Evolutionary conservation across 106 monocot species (phyloP).

Genomic region (Dendrobium chrysotoxum): DNA sequence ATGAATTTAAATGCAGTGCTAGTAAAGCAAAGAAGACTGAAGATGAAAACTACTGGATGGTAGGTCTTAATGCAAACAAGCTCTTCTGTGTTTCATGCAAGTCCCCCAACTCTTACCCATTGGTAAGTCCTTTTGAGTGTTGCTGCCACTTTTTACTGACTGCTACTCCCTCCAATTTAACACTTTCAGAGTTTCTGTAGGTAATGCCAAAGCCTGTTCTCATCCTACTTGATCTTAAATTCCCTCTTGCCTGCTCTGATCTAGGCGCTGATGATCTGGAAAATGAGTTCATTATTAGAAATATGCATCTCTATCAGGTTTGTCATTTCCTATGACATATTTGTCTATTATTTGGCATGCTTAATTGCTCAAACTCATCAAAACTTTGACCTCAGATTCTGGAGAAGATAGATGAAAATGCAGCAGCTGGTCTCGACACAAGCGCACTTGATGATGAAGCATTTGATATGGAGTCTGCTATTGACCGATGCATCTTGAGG

Average conservation of each 20-base stretch:
- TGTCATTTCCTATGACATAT: neutral
- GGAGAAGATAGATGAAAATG: constrained; percentile 57
- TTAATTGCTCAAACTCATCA: constrained; percentile 3
- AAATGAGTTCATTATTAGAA: constrained; percentile 77
- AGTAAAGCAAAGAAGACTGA: constrained; percentile 68
- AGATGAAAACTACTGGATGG: constrained; percentile 88
- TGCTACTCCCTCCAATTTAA: neutral
- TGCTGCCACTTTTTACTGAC: neutral
- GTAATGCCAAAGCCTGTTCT: constrained; percentile 92
- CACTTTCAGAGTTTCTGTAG: constrained; percentile 21
- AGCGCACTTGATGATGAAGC: constrained; percentile 61
- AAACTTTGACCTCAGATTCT: constrained; percentile 46
- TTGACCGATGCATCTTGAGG: constrained; percentile 82
- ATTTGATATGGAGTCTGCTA: constrained; percentile 63
- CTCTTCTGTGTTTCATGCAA: constrained; percentile 90
- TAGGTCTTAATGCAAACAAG: constrained; percentile 73
- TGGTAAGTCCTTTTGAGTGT: constrained; percentile 23
- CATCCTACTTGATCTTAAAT: constrained; percentile 57
- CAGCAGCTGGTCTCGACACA: constrained; percentile 43
- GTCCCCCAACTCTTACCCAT: constrained; percentile 62
- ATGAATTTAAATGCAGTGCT: constrained; percentile 36
- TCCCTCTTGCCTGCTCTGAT: constrained; percentile 85
- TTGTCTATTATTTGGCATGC: neutral
- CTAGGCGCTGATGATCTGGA: constrained; percentile 81
- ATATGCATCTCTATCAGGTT: constrained; percentile 72